Evolutionary conservation across 108 stramenopile species (phyloP), one percentile per base, ranked within the genome.

Genomic region (Mediolabrus comicus): DNA sequence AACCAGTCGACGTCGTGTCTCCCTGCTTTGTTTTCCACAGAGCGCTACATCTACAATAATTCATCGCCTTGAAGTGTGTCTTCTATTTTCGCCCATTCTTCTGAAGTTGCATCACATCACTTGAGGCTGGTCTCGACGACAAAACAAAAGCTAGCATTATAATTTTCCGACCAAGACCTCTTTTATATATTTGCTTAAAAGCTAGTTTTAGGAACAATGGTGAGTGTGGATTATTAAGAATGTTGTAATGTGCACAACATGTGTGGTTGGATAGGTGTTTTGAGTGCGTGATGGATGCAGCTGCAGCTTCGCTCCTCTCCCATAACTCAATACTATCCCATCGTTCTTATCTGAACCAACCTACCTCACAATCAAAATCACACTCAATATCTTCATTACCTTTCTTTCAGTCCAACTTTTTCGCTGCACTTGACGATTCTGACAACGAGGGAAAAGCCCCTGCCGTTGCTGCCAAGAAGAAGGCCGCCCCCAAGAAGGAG

Each of bases 371-470:
- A n/a, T n/a, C n/a, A n/a, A n/a, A n/a, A 38, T 38, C 33, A 38
- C 2, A 49, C 46, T 49, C 46, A 49, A 24, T 9, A 49, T 49
- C 46, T 4, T 19, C 8, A 49, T 9, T 22, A 13, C 26, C 27
- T 59, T 69, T 36, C 0, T 17, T 51, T 12, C 65, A 78, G 77
- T 78, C 77, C 41, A 95, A 95, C 81, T 90, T 90, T 74, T 95
- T 95, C 65, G 87, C 91, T 24, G 91, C 91, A 53, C 86, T 95
- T 55, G 93, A 92, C 77, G 90, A 91, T 79, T 90, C 89, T 25
- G 93, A 75, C 35, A 85, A 92, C 49, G 93, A 95, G 77, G 86
- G 81, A 25, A 69, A 54, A 49, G 71, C 68, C 27, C 53, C 69
- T 61, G 56, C 46, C 46, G 56, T 65, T 54, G 66, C 56, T 49